A percentile compares a stretch with the other conserved stretches of the same genome.
These are phyloP conservation scores for Mrakia hoshinonis DNA, from an alignment of 768 basidiomycete genomes.

Conservation along the genomic window DNA sequence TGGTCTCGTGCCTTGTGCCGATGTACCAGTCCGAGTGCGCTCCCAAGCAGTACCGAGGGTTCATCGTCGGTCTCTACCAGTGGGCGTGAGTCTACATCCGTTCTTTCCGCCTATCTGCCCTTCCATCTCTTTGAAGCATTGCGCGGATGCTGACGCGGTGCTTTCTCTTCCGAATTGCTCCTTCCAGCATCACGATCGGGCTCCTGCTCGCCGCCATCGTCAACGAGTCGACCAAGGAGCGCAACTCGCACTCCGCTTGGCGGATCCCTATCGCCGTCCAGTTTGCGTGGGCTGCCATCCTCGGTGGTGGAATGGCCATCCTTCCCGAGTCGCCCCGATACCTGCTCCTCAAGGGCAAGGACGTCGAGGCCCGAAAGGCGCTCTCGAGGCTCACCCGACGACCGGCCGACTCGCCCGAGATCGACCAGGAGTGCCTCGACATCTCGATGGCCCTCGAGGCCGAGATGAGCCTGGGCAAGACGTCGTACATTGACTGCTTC, in stretches of 20 bases:
- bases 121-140: not conserved
- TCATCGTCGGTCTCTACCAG: slow-evolving; percentile 41
- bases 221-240: slow-evolving; percentile 40
- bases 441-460: slow-evolving; percentile 27
- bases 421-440: slow-evolving; percentile 44
- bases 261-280: slow-evolving; percentile 41
- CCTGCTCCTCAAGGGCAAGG: slow-evolving; percentile 41
- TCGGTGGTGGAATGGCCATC: slow-evolving; percentile 39
- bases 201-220: slow-evolving; percentile 41
- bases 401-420: slow-evolving; percentile 48
- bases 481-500: slow-evolving; percentile 62
- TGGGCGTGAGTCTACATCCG: slow-evolving; percentile 10
- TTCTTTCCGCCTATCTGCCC: not conserved
- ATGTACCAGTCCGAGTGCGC: slow-evolving; percentile 39
- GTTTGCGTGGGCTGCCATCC: slow-evolving; percentile 33
- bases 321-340: slow-evolving; percentile 44
- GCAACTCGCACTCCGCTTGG: slow-evolving; percentile 32
- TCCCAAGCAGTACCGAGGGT: slow-evolving; percentile 41
- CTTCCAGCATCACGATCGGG: slow-evolving; percentile 40
- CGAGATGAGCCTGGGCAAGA: slow-evolving; percentile 29
- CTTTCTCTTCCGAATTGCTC: slow-evolving; percentile 32
- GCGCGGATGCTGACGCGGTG: no score
- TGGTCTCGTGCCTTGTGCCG: slow-evolving; percentile 32
- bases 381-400: slow-evolving; percentile 58
- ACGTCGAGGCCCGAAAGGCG: slow-evolving; percentile 52